These are phyloP conservation scores for Pseudogymnoascus sp. DNA, from an alignment of 2,329 filamentous ascomycete species.

Conservation along the genomic window DNA sequence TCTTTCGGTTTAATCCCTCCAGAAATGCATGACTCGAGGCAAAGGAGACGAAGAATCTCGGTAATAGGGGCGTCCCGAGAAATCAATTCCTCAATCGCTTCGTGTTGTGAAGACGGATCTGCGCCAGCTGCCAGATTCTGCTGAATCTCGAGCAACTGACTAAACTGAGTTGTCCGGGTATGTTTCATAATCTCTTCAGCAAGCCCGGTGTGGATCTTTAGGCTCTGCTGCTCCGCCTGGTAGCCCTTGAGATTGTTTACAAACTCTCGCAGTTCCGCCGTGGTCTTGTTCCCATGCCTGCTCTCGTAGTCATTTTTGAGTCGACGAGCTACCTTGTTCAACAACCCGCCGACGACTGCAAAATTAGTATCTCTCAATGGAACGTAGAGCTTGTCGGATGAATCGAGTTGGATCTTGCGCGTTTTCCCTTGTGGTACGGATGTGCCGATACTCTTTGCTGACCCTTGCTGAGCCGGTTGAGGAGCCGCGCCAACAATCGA, in stretches of 20 bases:
- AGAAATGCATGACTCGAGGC: slow-evolving; percentile 82
- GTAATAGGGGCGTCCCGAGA: slow-evolving; percentile 72
- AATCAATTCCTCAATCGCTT: slow-evolving; percentile 90
- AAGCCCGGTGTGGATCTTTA: slow-evolving; percentile 86
- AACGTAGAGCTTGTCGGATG: slow-evolving; percentile 79
- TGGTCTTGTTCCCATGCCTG: slow-evolving; percentile 77
- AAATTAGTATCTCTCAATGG: slow-evolving; percentile 90
- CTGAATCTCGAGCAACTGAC: slow-evolving; percentile 81
- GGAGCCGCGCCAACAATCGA: slow-evolving; percentile 74
- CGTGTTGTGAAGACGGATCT: slow-evolving; percentile 81
- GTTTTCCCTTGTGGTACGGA: slow-evolving; percentile 59
- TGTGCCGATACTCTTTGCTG: slow-evolving; percentile 47
- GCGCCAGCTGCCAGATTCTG: slow-evolving; percentile 89
- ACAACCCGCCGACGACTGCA: slow-evolving; percentile 77
- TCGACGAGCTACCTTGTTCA: slow-evolving; percentile 85
- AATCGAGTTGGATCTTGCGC: slow-evolving; percentile 81
- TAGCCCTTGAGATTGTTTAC: slow-evolving; percentile 89
- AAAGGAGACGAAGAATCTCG: slow-evolving; percentile 77
- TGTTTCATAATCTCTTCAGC: slow-evolving; percentile 94
- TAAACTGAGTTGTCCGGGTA: slow-evolving; percentile 83
- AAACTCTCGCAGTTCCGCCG: slow-evolving; percentile 86
- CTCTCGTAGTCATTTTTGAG: slow-evolving; percentile 82
- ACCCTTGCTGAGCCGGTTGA: slow-evolving; percentile 42
- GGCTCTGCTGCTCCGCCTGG: slow-evolving; percentile 84
- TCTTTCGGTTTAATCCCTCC: slow-evolving; percentile 85